phyloP scores from a whole-genome alignment of 345 rosid genomes.

The Gossypium stocksii region DNA sequence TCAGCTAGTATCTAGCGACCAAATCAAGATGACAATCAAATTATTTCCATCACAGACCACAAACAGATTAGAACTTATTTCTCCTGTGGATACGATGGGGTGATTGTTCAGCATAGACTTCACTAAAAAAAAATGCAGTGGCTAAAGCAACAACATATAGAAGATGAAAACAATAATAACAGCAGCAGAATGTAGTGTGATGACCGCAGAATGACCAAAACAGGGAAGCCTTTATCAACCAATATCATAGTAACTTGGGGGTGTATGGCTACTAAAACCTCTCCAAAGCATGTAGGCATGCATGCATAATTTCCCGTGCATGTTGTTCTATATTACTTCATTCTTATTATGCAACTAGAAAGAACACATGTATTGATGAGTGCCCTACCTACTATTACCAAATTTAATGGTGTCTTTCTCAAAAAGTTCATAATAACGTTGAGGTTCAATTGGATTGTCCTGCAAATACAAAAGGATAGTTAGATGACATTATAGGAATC shows the following conservation, averaged over 20 bases:
- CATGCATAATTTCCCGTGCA: background rate
- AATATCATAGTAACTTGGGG: background rate
- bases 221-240: background rate
- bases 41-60: background rate
- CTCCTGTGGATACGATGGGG: background rate
- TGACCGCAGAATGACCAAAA: background rate
- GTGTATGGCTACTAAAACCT: background rate
- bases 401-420: constrained; percentile 94
- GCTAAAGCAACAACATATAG: background rate
- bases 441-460: constrained; percentile 83
- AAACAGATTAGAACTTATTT: background rate
- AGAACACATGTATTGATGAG: background rate
- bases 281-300: background rate
- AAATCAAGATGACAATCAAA: background rate
- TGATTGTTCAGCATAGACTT: background rate
- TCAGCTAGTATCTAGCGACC: background rate
- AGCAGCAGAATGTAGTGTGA: background rate
- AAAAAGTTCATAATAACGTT: constrained; percentile 84
- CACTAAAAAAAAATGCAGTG: background rate
- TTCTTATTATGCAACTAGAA: constrained; percentile 3
- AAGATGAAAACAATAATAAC: background rate
- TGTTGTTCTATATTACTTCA: background rate
- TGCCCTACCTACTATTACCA: constrained; percentile 87
- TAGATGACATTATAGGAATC: constrained; percentile 13
- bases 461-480: constrained; percentile 32